Conservation (phyloP, 208 protist genomes). For the Naegleria fowleri region DNA sequence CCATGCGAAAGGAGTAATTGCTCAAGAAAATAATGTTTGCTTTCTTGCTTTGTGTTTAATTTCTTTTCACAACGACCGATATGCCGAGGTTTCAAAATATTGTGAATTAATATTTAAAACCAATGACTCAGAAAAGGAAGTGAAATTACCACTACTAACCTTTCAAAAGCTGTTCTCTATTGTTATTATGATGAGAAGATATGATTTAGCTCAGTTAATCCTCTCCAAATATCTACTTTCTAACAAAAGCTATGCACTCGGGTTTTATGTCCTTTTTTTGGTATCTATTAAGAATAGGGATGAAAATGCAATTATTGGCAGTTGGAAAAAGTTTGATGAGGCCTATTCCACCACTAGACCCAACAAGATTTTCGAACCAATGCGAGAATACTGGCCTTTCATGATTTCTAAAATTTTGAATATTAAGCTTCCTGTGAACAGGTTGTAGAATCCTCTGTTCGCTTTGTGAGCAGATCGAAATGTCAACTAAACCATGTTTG, state of each 20-base stretch:
- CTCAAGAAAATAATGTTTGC: background rate
- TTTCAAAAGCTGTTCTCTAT: background rate
- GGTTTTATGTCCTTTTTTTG: background rate
- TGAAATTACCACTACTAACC: background rate
- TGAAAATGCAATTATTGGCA: background rate
- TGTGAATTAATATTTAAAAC: background rate
- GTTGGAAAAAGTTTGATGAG: background rate
- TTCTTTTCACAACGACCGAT: background rate
- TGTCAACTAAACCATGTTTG: no score
- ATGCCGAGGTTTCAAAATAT: background rate
- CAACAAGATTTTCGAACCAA: background rate
- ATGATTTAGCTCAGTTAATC: background rate
- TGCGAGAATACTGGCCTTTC: background rate
- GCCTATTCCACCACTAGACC: background rate
- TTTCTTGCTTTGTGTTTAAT: background rate
- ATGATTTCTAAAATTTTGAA: background rate
- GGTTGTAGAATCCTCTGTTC: no score
- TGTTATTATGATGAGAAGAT: background rate
- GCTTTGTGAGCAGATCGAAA: no score
- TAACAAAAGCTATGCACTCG: background rate
- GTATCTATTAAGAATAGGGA: background rate
- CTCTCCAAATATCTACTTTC: background rate
- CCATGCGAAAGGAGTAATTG: background rate
- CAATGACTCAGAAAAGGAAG: background rate
- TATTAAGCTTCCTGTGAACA: no score